Evolutionary conservation across 495 filamentous ascomycete species (phyloP).

Genomic region (Mytilinidion resinicola): DNA sequence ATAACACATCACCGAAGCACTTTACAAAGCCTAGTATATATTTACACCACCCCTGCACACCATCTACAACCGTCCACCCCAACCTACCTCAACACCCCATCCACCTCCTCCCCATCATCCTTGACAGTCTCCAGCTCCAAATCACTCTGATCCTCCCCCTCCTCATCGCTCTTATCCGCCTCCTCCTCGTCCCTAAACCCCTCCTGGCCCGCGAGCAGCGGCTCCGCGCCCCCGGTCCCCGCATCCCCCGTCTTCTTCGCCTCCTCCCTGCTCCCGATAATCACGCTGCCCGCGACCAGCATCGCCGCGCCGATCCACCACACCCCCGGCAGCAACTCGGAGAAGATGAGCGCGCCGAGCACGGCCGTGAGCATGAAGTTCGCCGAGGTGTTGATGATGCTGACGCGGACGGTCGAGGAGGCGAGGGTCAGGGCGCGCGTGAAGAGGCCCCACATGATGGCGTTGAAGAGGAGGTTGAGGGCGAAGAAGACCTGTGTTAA

Average conservation of each 20-base stretch:
- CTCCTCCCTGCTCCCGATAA: conserved; percentile 78
- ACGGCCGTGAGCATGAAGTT: conserved; percentile 91
- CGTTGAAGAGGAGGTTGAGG: conserved; percentile 84
- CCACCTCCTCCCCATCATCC: conserved; percentile 12
- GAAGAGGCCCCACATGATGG: conserved; percentile 91
- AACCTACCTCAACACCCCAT: conserved; percentile 22
- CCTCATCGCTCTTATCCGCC: conserved; percentile 6
- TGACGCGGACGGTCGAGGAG: conserved; percentile 80
- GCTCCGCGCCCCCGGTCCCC: conserved; percentile 13
- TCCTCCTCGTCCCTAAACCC: conserved; percentile 1
- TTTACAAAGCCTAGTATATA: too few species aligned
- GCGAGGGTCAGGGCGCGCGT: conserved; percentile 76
- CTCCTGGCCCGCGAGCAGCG: conserved; percentile 6
- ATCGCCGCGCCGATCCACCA: conserved; percentile 87
- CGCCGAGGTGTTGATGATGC: conserved; percentile 83
- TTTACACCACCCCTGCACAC: too few species aligned
- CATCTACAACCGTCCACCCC: not conserved
- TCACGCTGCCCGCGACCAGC: conserved; percentile 83
- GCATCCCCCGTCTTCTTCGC: conserved; percentile 26
- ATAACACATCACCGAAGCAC: too few species aligned
- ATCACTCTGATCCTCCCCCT: conserved; percentile 5
- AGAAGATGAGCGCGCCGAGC: conserved; percentile 69
- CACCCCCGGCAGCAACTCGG: conserved; percentile 62
- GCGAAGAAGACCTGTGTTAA: conserved; percentile 66
- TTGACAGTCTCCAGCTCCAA: conserved; percentile 21